Percentiles rank a stretch among this genome's conserved stretches.
Conservation (phyloP, 208 protist genomes). For the Spongospora subterranea region DNA sequence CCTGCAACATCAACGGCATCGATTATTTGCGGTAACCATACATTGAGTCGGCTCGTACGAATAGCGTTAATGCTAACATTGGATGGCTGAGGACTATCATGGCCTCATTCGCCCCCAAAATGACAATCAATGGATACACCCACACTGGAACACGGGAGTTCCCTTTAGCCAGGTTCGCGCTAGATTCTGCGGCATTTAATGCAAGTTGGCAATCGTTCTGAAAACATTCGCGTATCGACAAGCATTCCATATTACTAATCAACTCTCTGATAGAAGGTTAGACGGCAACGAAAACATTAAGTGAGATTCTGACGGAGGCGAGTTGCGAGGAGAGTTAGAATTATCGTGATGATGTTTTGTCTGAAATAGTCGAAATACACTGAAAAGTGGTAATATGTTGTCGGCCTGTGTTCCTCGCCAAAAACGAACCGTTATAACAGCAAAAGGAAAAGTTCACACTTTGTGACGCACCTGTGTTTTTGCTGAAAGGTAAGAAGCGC, state of each 20-base stretch:
- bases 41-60: too few species aligned
- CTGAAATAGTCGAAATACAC: too few species aligned
- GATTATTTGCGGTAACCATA: too few species aligned
- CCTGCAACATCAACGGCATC: too few species aligned
- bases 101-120: conserved; percentile 27
- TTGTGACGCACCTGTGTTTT: not conserved
- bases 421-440: not conserved
- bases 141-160: not conserved
- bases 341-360: too few species aligned
- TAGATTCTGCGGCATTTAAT: not conserved
- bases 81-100: conserved; percentile 14
- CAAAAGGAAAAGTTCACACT: not conserved
- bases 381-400: not conserved
- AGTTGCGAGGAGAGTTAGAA: not conserved
- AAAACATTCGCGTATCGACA: not conserved
- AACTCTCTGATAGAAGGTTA: not conserved
- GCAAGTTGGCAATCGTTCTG: conserved; percentile 6
- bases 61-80: too few species aligned
- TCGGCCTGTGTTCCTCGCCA: not conserved
- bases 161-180: not conserved
- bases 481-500: not conserved
- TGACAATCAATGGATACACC: not conserved
- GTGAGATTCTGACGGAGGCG: not conserved
- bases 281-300: not conserved
- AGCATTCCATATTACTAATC: not conserved